Percentiles rank a stretch among this genome's conserved stretches.
phyloP scores from a whole-genome alignment of 2,329 filamentous ascomycete genomes.

The Hypoxylon sp. region DNA sequence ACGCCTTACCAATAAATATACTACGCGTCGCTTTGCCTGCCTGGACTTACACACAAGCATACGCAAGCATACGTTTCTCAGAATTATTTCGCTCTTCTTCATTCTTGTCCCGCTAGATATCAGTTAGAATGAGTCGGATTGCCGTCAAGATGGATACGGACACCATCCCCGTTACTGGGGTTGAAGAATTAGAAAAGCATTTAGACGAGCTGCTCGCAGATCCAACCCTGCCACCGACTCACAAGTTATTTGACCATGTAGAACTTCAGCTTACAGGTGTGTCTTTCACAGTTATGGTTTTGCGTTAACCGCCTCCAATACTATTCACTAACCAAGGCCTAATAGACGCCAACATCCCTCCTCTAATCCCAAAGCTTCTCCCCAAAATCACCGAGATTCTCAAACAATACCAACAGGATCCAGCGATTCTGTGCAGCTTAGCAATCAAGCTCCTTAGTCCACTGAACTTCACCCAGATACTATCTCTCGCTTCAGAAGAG shows the following conservation, averaged over 20 bases:
- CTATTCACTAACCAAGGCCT: slow-evolving; percentile 11
- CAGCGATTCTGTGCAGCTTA: slow-evolving; percentile 66
- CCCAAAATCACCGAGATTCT: slow-evolving; percentile 69
- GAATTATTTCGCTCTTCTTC: neutral
- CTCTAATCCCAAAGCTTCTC: slow-evolving; percentile 68
- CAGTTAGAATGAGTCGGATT: slow-evolving; percentile 50
- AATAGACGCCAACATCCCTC: slow-evolving; percentile 66
- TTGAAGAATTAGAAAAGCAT: slow-evolving; percentile 69
- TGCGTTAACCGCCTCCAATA: neutral
- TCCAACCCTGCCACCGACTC: slow-evolving; percentile 60
- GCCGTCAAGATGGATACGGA: slow-evolving; percentile 60
- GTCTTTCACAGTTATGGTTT: slow-evolving; percentile 16
- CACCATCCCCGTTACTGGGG: slow-evolving; percentile 64
- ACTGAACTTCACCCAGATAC: slow-evolving; percentile 65
- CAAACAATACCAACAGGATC: slow-evolving; percentile 65
- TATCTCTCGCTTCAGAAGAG: slow-evolving; percentile 67
- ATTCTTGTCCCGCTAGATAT: neutral
- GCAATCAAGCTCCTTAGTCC: slow-evolving; percentile 70
- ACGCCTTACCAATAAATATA: slow-evolving; percentile 8
- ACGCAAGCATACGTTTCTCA: neutral
- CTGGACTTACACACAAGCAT: slow-evolving; percentile 9
- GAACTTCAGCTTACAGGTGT: slow-evolving; percentile 71
- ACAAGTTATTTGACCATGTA: slow-evolving; percentile 71
- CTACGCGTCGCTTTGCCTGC: slow-evolving; percentile 24
- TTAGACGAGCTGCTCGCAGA: slow-evolving; percentile 65